These are phyloP conservation scores for Fusarium goolgardi DNA, from an alignment of 2,329 filamentous ascomycete genomes.

Conservation along the genomic window DNA sequence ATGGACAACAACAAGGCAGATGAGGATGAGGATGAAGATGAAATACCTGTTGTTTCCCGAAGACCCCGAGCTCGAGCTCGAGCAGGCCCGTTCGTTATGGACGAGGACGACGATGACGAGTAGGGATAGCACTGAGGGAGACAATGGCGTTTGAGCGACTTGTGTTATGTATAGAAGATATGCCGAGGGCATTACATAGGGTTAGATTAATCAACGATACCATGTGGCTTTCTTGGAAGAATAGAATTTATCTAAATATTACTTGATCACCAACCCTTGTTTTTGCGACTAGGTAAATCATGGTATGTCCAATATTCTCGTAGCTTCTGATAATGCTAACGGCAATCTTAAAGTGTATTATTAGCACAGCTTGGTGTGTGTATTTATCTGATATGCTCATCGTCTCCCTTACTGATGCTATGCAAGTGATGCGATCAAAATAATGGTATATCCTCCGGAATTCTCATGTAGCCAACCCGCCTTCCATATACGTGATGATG, in stretches of 20 bases:
- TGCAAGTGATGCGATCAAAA: neutral
- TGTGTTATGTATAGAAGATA: neutral
- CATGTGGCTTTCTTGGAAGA: neutral
- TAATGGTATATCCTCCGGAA: constrained; percentile 27
- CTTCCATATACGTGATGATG: neutral
- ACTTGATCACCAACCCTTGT: neutral
- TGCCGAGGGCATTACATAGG: neutral
- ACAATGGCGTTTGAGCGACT: constrained; percentile 29
- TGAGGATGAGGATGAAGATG: constrained; percentile 39
- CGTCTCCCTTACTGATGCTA: neutral
- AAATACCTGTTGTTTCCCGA: constrained; percentile 48
- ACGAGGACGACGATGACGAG: constrained; percentile 68
- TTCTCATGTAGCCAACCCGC: neutral
- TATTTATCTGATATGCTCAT: neutral
- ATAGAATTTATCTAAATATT: neutral
- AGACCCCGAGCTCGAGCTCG: constrained; percentile 56
- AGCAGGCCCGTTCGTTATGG: constrained; percentile 65
- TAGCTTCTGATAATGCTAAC: neutral
- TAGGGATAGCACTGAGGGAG: neutral
- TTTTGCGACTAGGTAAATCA: too few relatives aligned
- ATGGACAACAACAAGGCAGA: constrained; percentile 46
- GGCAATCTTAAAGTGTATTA: neutral
- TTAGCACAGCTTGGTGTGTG: neutral
- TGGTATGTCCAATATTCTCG: neutral
- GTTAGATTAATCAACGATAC: constrained; percentile 26